These are phyloP conservation scores for Globisporangium emineosum DNA, from an alignment of 352 stramenopile genomes.

Conservation along the genomic window DNA sequence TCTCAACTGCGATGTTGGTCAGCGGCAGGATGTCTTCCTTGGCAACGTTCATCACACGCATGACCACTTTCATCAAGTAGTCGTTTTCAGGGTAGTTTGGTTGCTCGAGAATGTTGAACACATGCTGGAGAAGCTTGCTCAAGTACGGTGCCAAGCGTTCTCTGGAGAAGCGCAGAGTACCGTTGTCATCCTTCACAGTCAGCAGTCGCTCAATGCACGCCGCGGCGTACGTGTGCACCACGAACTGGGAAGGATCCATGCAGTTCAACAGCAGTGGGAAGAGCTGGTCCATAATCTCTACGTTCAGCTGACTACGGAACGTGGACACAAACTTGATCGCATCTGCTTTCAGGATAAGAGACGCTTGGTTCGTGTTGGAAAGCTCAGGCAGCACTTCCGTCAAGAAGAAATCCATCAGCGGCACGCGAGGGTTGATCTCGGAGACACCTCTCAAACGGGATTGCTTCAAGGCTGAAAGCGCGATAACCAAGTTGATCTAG, in stretches of 20 bases:
- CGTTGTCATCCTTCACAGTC: conserved; percentile 89
- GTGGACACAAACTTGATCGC: conserved; percentile 98
- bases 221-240: conserved; percentile 98
- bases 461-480: conserved; percentile 93
- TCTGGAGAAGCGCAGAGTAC: conserved; percentile 73
- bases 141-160: conserved; percentile 90
- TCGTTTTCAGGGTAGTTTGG: conserved; percentile 96
- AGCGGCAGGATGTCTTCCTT: conserved; percentile 92
- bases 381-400: conserved; percentile 93
- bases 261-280: conserved; percentile 91
- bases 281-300: conserved; percentile 90
- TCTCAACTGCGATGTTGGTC: conserved; percentile 93
- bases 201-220: conserved; percentile 95
- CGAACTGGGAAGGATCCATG: conserved; percentile 83
- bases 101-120: conserved; percentile 96
- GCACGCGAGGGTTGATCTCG: conserved; percentile 92
- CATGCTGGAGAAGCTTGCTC: conserved; percentile 89
- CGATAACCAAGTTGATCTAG: conserved; percentile 93
- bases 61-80: conserved; percentile 99
- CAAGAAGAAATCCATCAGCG: conserved; percentile 97
- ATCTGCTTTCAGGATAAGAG: conserved; percentile 95
- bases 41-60: conserved; percentile 92
- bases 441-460: conserved; percentile 92
- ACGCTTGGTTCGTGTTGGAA: conserved; percentile 74
- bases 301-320: conserved; percentile 96